phyloP scores from a whole-genome alignment of 345 rosid genomes.

The Populus alba region DNA sequence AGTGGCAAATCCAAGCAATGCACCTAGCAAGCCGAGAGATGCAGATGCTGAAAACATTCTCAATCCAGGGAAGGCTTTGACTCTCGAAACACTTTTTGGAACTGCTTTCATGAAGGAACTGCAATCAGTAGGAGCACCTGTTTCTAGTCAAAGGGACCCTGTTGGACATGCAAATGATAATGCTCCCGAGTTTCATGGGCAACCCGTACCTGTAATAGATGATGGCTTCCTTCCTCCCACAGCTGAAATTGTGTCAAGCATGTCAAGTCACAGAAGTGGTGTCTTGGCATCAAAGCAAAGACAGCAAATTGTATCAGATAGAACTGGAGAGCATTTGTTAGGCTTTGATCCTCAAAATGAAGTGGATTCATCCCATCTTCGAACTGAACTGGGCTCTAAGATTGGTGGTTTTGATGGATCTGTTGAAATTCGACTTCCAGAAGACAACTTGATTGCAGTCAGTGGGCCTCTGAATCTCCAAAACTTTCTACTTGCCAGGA shows the following conservation, averaged over 20 bases:
- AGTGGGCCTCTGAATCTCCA: conserved; percentile 36
- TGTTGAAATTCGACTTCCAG: conserved; percentile 38
- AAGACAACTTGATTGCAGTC: conserved; percentile 45
- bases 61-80: conserved; percentile 51
- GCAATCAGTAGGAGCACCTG: conserved; percentile 68
- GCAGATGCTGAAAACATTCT: conserved; percentile 32
- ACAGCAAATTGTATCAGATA: conserved; percentile 40
- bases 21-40: conserved; percentile 35
- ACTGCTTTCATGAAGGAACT: conserved; percentile 93
- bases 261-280: conserved; percentile 26
- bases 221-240: conserved; percentile 32
- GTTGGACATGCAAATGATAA: conserved; percentile 39
- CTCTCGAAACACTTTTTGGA: conserved; percentile 94
- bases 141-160: conserved; percentile 37
- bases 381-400: conserved; percentile 42
- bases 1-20: conserved; percentile 16
- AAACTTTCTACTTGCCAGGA: conserved; percentile 33
- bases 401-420: conserved; percentile 32
- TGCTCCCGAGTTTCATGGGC: conserved; percentile 40
- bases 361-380: conserved; percentile 41
- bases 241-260: conserved; percentile 33
- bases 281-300: conserved; percentile 40
- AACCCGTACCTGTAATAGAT: conserved; percentile 24
- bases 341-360: conserved; percentile 42
- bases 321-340: conserved; percentile 39